Evolutionary conservation across 805 yeast species (phyloP).

Genomic region (Starmerella floris): DNA sequence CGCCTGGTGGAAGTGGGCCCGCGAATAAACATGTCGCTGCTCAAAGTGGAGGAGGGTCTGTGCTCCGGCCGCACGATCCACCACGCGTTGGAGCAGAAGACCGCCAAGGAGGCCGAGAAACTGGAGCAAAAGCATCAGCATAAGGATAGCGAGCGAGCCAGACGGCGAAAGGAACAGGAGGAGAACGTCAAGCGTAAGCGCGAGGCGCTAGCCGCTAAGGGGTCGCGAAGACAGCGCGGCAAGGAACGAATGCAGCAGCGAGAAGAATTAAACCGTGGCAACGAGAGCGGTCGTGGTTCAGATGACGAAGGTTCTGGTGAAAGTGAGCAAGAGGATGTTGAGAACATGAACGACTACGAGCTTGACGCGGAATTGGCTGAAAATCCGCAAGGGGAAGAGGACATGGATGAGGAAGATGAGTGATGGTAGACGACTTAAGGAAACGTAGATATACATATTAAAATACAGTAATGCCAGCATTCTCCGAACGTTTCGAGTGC

Average conservation of each 20-base stretch:
- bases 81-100: constrained; percentile 58
- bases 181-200: constrained; percentile 62
- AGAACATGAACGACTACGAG: constrained; percentile 28
- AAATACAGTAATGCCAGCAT: no score
- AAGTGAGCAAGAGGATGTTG: constrained; percentile 29
- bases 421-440: no score
- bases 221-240: constrained; percentile 51
- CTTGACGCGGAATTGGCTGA: constrained; percentile 24
- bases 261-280: constrained; percentile 14
- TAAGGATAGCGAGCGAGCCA: constrained; percentile 47
- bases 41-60: constrained; percentile 85
- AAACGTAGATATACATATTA: no score
- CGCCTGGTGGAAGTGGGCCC: constrained; percentile 91
- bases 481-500: no score
- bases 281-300: constrained; percentile 20
- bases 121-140: constrained; percentile 57
- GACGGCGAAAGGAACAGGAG: constrained; percentile 64
- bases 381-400: constrained; percentile 1
- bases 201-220: constrained; percentile 59
- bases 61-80: constrained; percentile 80
- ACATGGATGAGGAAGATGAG: background rate
- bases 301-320: constrained; percentile 1
- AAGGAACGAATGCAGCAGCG: constrained; percentile 26
- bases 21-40: constrained; percentile 56
- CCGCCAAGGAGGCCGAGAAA: constrained; percentile 43